phyloP scores from a whole-genome alignment of 164 flowering plant species.

The Pachysandra terminalis region DNA sequence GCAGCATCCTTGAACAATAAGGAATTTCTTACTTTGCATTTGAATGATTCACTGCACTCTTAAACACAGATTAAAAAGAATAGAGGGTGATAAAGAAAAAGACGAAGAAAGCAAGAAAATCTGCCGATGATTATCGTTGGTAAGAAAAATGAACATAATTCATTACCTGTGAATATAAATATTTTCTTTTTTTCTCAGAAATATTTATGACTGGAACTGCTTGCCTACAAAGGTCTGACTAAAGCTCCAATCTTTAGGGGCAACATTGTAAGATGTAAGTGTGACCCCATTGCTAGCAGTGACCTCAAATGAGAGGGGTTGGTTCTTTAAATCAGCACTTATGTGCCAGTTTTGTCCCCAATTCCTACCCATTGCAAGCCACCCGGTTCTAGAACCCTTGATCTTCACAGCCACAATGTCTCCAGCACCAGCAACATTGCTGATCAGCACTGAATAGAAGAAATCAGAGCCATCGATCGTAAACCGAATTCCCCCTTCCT shows the following conservation, averaged over 20 bases:
- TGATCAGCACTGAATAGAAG: constrained; percentile 74
- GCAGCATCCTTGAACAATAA: background rate
- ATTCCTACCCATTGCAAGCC: constrained; percentile 93
- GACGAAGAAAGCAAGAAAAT: no score
- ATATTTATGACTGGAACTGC: constrained; percentile 44
- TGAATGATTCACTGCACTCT: background rate
- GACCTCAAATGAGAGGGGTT: constrained; percentile 89
- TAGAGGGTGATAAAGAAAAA: no score
- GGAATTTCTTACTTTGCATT: background rate
- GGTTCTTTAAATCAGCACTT: constrained; percentile 73
- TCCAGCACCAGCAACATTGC: constrained; percentile 89
- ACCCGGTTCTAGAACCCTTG: constrained; percentile 88
- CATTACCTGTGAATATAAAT: no score
- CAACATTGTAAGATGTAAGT: constrained; percentile 71
- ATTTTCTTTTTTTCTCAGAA: no score
- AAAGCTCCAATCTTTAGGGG: constrained; percentile 72
- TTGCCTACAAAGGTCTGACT: constrained; percentile 88
- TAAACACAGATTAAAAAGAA: background rate
- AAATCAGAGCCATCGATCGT: constrained; percentile 54
- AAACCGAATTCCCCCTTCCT: constrained; percentile 86
- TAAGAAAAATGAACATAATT: background rate
- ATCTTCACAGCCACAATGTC: constrained; percentile 72
- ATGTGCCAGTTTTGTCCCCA: constrained; percentile 98
- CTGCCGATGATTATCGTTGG: no score
- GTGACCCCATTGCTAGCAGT: constrained; percentile 67